These are phyloP conservation scores for Aspergillus sclerotioniger DNA, from an alignment of 495 filamentous ascomycete species.

Conservation along the genomic window DNA sequence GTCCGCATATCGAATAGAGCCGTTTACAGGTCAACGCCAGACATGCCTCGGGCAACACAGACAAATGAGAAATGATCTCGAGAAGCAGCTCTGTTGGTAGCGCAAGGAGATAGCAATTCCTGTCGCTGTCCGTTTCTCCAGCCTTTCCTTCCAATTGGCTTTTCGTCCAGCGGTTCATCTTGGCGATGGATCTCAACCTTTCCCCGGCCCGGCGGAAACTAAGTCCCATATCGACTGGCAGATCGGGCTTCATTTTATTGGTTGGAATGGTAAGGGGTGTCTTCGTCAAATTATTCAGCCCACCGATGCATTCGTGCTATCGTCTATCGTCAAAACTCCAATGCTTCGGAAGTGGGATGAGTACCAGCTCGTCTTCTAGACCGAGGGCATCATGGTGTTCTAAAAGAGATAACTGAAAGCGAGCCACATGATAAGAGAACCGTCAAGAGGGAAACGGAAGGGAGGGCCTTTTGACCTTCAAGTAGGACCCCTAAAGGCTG, in stretches of 20 bases:
- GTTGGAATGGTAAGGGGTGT: conserved; percentile 6
- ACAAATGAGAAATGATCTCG: conserved; percentile 42
- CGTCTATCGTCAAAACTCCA: conserved; percentile 7
- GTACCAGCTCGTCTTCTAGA: conserved; percentile 9
- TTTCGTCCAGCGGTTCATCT: conserved; percentile 34
- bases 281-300: conserved; percentile 12
- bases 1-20: conserved; percentile 37
- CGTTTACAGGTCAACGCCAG: conserved; percentile 47
- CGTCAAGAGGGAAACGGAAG: conserved; percentile 3
- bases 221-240: conserved; percentile 29
- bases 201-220: conserved; percentile 32
- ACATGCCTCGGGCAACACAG: conserved; percentile 39
- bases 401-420: background rate
- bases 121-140: conserved; percentile 17
- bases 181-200: conserved; percentile 32
- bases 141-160: conserved; percentile 15
- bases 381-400: conserved; percentile 20
- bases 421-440: conserved; percentile 19
- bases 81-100: conserved; percentile 45
- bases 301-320: background rate
- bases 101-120: conserved; percentile 39
- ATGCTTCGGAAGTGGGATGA: conserved; percentile 17
- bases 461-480: conserved; percentile 35
- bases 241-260: conserved; percentile 18
- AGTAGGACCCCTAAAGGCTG: conserved; percentile 21